phyloP scores from a whole-genome alignment of 1,139 yeast genomes.

The Lodderomyces beijingensis region DNA sequence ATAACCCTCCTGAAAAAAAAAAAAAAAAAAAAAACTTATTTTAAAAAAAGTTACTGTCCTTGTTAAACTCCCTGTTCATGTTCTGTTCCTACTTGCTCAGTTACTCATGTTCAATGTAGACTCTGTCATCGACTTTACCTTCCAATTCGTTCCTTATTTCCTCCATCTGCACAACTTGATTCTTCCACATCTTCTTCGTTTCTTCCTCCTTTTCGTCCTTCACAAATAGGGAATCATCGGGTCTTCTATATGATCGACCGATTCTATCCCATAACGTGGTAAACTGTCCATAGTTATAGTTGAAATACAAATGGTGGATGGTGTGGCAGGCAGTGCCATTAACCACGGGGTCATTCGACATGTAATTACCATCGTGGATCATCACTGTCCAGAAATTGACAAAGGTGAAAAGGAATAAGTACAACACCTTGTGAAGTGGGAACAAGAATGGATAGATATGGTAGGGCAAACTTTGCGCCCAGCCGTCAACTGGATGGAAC shows the following conservation, averaged over 20 bases:
- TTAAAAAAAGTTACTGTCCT: no score
- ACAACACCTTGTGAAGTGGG: conserved; percentile 87
- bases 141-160: conserved; percentile 75
- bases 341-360: conserved; percentile 88
- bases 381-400: conserved; percentile 97
- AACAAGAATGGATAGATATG: conserved; percentile 85
- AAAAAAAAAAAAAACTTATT: no score
- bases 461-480: conserved; percentile 86
- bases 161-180: conserved; percentile 76
- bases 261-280: conserved; percentile 97
- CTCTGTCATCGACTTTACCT: conserved; percentile 59
- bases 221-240: conserved; percentile 82
- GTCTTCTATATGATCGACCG: conserved; percentile 89
- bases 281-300: conserved; percentile 96
- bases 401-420: conserved; percentile 75
- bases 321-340: conserved; percentile 99
- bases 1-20: no score
- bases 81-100: no score
- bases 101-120: conserved; percentile 21
- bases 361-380: conserved; percentile 96
- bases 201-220: conserved; percentile 47
- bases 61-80: no score
- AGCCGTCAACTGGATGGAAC: conserved; percentile 97
- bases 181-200: conserved; percentile 61
- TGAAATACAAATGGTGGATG: conserved; percentile 91